Conservation (phyloP, 805 yeast species). For the Debaryomyces prosopidis region DNA sequence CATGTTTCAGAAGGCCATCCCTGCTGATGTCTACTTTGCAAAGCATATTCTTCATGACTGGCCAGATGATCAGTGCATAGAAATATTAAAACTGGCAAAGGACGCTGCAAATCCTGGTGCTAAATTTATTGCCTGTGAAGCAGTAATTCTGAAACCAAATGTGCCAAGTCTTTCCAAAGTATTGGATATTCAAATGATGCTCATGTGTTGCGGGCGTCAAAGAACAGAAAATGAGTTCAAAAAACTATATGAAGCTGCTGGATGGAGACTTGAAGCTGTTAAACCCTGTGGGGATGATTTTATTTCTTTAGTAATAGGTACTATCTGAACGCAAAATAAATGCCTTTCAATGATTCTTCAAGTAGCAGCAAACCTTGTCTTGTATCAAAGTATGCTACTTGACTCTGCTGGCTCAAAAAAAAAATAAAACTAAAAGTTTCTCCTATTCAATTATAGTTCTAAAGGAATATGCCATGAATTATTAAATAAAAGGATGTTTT, state of each 20-base stretch:
- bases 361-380: too few species aligned
- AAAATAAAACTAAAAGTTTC: too few species aligned
- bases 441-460: too few species aligned
- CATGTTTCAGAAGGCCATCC: background rate
- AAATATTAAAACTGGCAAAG: background rate
- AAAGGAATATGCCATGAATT: too few species aligned
- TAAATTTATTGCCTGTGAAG: background rate
- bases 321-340: background rate
- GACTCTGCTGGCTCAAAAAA: too few species aligned
- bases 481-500: too few species aligned
- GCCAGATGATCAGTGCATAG: conserved; percentile 1
- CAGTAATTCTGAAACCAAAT: background rate
- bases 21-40: background rate
- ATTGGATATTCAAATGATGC: background rate
- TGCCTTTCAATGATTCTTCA: too few species aligned
- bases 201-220: conserved; percentile 1
- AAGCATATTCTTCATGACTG: conserved; percentile 2
- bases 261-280: background rate
- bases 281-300: background rate
- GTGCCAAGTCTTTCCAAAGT: background rate
- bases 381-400: too few species aligned
- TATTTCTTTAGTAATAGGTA: background rate
- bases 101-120: conserved; percentile 1
- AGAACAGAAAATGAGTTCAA: conserved; percentile 1
- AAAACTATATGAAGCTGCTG: conserved; percentile 1